Percentiles rank a stretch among this genome's conserved stretches.
Evolutionary conservation across 2,329 filamentous ascomycete genomes (phyloP).

Genomic region (Clarireedia sp.): DNA sequence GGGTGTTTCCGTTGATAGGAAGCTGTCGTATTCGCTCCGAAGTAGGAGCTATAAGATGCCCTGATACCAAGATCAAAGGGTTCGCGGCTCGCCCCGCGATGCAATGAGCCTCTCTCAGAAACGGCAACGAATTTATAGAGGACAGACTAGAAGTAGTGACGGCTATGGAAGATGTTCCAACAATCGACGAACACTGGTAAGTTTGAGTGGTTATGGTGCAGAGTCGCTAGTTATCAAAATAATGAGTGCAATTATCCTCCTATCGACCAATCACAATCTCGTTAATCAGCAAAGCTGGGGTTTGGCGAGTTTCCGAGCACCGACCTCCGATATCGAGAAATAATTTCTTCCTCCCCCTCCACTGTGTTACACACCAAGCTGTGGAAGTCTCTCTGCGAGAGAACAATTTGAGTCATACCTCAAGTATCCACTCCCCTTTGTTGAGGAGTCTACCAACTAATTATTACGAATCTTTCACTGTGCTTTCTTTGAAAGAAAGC

Average conservation of each 20-base stretch:
- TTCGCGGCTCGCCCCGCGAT: no score
- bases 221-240: not conserved
- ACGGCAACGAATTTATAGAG: no score
- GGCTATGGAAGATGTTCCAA: no score
- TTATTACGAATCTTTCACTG: not conserved
- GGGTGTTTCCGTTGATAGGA: not conserved
- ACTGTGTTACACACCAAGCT: not conserved
- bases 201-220: not conserved
- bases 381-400: not conserved
- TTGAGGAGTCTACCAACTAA: not conserved
- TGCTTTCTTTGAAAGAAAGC: not conserved
- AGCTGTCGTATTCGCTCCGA: not conserved
- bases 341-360: conserved; percentile 2
- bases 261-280: not conserved
- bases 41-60: not conserved
- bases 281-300: conserved; percentile 6
- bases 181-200: no score
- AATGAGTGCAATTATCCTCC: not conserved
- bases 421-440: not conserved
- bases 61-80: no score
- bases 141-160: no score
- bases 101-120: no score
- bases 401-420: not conserved
- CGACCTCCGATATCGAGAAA: conserved; percentile 10
- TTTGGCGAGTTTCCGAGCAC: not conserved